Base-by-base conservation (phyloP, 768 basidiomycete genomes). In the Dioszegia hungarica region DNA sequence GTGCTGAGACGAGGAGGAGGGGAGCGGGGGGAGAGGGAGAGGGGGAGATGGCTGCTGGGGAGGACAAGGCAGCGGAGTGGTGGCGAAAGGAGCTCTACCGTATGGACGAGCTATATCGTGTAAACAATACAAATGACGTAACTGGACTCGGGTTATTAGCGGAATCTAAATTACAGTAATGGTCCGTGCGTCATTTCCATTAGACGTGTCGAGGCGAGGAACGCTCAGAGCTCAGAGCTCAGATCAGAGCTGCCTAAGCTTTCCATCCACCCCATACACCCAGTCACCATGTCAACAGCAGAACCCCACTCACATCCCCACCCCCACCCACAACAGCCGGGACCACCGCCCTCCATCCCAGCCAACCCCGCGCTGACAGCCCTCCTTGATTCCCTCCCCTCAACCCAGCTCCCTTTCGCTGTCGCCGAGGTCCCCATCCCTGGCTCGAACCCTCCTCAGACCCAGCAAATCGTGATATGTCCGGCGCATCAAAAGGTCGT, bases 391-490 rank as follows among this genome's bases (percentile, higher is more conserved):
- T 66, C 70, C 12, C 58, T 75, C 2, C 74, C 74, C 0, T 63
- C 67, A 48, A 66, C 31, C 34, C 48, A 58, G 12, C 49, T 68
- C 22, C 67, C 63, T 2, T 70, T 68, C 59, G 45, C 51, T 1
- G 58, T 73, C 28, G 55, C 58, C 15, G 56, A 62, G 3, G 55
- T 61, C 0, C 58, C 59, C 11, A 53, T 72, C 20, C 64, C 62
- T 1, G 53, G 61, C 20, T 57, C 65, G 20, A 54, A 61, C 14
- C 68, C 68, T n/a, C 70, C 70, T 0, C 66, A 66, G 34, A 50
- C 31, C 1, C 48, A 78, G 59, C 75, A 80, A 22, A 73, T 79
- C 19, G 85, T 82, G 1, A 78, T 86, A 34, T 94, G 90, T 75
- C 78, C 76, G 8, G 68, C 75, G 22, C 90, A 93, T 79, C 80